Conservation (phyloP, 495 filamentous ascomycete species). For the Melanomma pulvis-pyrius region DNA sequence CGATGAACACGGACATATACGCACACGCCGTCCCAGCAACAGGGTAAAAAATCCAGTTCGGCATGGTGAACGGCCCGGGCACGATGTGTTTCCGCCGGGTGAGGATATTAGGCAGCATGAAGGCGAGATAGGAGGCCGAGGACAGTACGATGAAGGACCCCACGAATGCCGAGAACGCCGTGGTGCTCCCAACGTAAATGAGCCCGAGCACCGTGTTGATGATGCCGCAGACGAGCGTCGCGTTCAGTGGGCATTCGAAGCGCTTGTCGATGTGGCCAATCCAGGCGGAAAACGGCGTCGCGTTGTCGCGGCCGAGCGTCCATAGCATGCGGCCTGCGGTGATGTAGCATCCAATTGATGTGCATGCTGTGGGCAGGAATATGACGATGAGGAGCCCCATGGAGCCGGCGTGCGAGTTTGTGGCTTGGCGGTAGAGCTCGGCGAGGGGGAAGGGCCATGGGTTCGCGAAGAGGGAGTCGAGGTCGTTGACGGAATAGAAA, state of each 20-base stretch:
- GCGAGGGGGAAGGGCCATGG: conserved; percentile 70
- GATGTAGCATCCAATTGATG: conserved; percentile 67
- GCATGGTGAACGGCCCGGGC: conserved; percentile 72
- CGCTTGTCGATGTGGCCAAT: conserved; percentile 54
- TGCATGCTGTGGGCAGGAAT: conserved; percentile 65
- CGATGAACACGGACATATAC: conserved; percentile 69
- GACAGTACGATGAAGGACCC: conserved; percentile 75
- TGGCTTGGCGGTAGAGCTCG: conserved; percentile 78
- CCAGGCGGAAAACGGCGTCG: conserved; percentile 56
- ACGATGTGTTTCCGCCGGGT: conserved; percentile 65
- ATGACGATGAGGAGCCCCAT: conserved; percentile 72
- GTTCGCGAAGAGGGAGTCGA: conserved; percentile 59
- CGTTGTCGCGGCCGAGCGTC: conserved; percentile 77
- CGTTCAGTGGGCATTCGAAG: conserved; percentile 66
- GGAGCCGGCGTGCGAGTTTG: conserved; percentile 57
- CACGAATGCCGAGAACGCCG: conserved; percentile 76
- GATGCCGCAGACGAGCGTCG: conserved; percentile 65
- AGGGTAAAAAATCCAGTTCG: conserved; percentile 57
- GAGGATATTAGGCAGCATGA: conserved; percentile 74
- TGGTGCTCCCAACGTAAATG: conserved; percentile 72
- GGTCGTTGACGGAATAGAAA: conserved; percentile 69
- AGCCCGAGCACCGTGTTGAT: conserved; percentile 69
- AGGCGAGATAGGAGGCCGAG: conserved; percentile 72
- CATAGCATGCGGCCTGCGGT: conserved; percentile 85
- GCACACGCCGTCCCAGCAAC: conserved; percentile 63